Conservation (phyloP, 2,329 filamentous ascomycete genomes). For the Aureobasidium leucospermi region DNA sequence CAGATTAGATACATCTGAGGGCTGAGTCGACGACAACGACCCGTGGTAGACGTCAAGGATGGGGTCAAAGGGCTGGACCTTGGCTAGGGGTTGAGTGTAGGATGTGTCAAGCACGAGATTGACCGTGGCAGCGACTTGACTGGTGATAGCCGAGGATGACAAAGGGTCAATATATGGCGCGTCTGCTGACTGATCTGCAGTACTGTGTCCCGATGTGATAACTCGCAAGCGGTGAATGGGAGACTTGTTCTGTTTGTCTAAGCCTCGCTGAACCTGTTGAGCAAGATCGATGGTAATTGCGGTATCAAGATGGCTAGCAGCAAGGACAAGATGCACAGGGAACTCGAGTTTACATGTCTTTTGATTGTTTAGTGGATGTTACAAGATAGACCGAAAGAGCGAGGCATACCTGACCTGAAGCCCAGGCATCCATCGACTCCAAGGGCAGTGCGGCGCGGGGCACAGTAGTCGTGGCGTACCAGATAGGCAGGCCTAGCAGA, state of each 20-base stretch:
- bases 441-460: constrained; percentile 79
- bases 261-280: constrained; percentile 72
- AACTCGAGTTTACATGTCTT: constrained; percentile 85
- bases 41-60: constrained; percentile 70
- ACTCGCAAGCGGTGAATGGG: constrained; percentile 75
- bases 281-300: constrained; percentile 67
- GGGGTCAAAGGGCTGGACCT: constrained; percentile 61
- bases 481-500: constrained; percentile 80
- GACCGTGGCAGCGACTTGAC: constrained; percentile 59
- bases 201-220: constrained; percentile 4
- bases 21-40: constrained; percentile 60
- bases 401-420: constrained; percentile 67
- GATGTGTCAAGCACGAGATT: constrained; percentile 59
- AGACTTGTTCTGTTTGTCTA: constrained; percentile 83
- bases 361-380: constrained; percentile 8
- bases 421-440: constrained; percentile 83
- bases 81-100: constrained; percentile 40
- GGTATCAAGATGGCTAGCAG: constrained; percentile 58
- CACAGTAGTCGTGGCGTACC: constrained; percentile 92
- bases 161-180: constrained; percentile 26
- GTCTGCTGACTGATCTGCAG: constrained; percentile 14
- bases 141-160: constrained; percentile 11
- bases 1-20: constrained; percentile 51
- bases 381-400: constrained; percentile 7
- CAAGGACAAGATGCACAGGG: constrained; percentile 72